Percentiles rank a stretch among this genome's conserved stretches.
These are phyloP conservation scores for Lobosporangium transversale DNA, from an alignment of 192 early-diverging fungal species.

Conservation along the genomic window DNA sequence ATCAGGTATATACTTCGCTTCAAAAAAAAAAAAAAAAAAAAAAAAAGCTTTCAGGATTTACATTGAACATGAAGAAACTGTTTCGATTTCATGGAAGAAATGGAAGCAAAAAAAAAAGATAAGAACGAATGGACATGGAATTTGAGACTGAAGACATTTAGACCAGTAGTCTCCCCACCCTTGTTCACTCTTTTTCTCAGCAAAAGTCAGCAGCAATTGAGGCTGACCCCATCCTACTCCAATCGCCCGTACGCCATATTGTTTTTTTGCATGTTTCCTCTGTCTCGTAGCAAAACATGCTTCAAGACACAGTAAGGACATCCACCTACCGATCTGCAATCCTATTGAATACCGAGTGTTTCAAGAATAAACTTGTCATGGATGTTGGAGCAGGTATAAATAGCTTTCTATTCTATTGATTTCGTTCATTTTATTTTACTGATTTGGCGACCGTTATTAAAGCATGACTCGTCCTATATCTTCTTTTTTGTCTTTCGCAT, in stretches of 20 bases:
- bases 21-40: no score
- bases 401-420: background rate
- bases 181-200: no score
- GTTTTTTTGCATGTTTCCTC: no score
- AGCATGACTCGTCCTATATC: background rate
- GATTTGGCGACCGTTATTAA: background rate
- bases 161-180: no score
- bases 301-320: conserved; percentile 95
- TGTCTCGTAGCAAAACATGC: conserved; percentile 92
- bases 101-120: background rate
- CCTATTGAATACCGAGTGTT: conserved; percentile 78
- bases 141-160: background rate
- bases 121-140: background rate
- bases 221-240: no score
- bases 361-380: conserved; percentile 85
- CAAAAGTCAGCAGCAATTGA: no score
- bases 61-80: background rate
- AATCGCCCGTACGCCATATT: no score
- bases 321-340: conserved; percentile 95
- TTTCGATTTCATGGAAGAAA: background rate
- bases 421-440: background rate
- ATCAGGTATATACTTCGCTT: conserved; percentile 83
- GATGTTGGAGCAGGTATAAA: conserved; percentile 87
- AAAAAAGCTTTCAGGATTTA: no score
- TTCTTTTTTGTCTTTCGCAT: no score